Conservation (phyloP, 306 rosid genomes). For the Oxytropis ochrocephala region DNA sequence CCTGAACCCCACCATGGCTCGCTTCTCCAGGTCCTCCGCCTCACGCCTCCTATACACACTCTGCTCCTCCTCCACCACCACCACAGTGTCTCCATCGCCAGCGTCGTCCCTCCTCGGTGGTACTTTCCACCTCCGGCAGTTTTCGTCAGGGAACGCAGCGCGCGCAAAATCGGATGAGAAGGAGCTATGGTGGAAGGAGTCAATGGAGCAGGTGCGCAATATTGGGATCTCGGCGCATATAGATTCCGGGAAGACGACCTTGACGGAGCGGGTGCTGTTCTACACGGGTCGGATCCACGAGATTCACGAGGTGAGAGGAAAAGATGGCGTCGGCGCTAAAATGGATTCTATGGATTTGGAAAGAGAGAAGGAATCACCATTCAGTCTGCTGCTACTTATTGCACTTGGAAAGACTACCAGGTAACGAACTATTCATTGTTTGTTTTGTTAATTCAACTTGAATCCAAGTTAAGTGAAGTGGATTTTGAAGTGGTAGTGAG, state of each 20-base stretch:
- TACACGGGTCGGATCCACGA: slow-evolving; percentile 94
- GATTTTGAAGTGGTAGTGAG: not conserved
- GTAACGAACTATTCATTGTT: not conserved
- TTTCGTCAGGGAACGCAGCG: slow-evolving; percentile 56
- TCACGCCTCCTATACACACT: slow-evolving; percentile 29
- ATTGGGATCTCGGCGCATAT: slow-evolving; percentile 98
- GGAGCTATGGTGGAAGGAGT: slow-evolving; percentile 90
- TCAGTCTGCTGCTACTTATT: slow-evolving; percentile 91
- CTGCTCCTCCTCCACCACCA: slow-evolving; percentile 40
- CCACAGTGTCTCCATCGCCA: slow-evolving; percentile 23
- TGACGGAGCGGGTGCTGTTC: slow-evolving; percentile 76
- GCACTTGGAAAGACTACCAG: slow-evolving; percentile 75
- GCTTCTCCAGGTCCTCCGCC: slow-evolving; percentile 26
- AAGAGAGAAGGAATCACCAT: slow-evolving; percentile 94
- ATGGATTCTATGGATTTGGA: slow-evolving; percentile 99
- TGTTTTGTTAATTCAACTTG: not conserved
- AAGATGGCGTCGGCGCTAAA: slow-evolving; percentile 94
- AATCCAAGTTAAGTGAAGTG: not conserved
- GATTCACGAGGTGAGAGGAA: slow-evolving; percentile 91
- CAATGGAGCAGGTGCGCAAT: slow-evolving; percentile 71
- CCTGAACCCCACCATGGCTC: slow-evolving; percentile 24
- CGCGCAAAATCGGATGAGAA: slow-evolving; percentile 56
- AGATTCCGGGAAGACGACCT: slow-evolving; percentile 97
- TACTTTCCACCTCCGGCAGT: slow-evolving; percentile 48
- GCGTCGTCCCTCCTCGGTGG: slow-evolving; percentile 24